Evolutionary conservation across 345 rosid genomes (phyloP), one percentile per base, ranked within the genome.

Genomic region (Stellera chamaejasme): DNA sequence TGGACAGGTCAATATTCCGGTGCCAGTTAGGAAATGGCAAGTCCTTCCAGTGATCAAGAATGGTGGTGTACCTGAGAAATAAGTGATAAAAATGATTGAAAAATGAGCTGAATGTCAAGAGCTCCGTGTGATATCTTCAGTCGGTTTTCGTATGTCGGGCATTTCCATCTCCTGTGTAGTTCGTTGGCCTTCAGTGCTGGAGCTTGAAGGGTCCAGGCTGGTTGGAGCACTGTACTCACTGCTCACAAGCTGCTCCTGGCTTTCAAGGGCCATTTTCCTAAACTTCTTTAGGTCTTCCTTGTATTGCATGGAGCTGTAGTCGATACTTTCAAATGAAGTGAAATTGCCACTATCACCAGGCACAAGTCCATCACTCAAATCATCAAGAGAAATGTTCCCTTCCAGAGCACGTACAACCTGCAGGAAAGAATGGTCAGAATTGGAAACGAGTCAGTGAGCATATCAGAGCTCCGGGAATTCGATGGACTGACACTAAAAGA

Each of bases 371-470:
- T 80, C 81, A 9, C 76, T 82, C 52, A 91, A 70, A 43, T 91
- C 90, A 8, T 63, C 79, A 45, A 82, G 52, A 43, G 90, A 70
- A 36, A 82, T 60, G 56, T 85, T 85, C 45, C 96, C 98, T 72
- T 83, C 95, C 45, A 91, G 69, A 52, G 81, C 92, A 75, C 88
- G 84, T 64, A 85, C 88, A 27, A 91, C 71, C 98, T 91, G 82
- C 64, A 48, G 15, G 13, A 14, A 48, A 25, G 9, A 36, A 11
- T 19, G 65, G 48, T 32, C 9, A 8, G 9, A 32, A 5, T 4
- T 32, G 39, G 5, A 19, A 8, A 3, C 39, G 9, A 8, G 39
- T 32, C 39, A 32, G 39, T 1, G 39, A 7, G 39, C 3, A 32
- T 32, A 32, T 32, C 39, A 32, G 39, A 32, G 5, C 39, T 32